These are phyloP conservation scores for Acer negundo DNA, from an alignment of 345 rosid genomes.

Conservation along the genomic window DNA sequence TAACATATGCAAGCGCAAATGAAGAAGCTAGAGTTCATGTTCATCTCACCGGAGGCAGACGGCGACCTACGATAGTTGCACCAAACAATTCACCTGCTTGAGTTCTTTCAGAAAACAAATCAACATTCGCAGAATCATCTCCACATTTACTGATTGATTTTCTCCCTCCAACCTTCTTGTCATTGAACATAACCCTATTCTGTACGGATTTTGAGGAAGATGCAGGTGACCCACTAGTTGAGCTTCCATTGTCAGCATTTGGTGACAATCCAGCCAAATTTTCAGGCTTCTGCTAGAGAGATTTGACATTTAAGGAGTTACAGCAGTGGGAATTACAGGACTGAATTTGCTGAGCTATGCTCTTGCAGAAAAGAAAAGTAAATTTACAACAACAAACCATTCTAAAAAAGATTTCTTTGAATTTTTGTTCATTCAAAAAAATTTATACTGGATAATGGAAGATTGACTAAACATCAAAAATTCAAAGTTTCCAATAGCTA, in stretches of 20 bases:
- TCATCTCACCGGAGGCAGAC: slow-evolving; percentile 58
- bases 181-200: slow-evolving; percentile 36
- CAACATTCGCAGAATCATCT: slow-evolving; percentile 43
- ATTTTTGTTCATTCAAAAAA: neutral
- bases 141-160: slow-evolving; percentile 58
- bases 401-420: neutral
- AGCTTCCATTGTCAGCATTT: slow-evolving; percentile 61
- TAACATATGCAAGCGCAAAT: neutral
- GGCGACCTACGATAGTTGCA: slow-evolving; percentile 53
- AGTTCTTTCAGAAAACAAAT: slow-evolving; percentile 66
- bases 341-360: neutral
- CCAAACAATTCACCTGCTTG: slow-evolving; percentile 74
- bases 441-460: neutral
- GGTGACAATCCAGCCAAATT: slow-evolving; percentile 49
- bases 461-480: neutral
- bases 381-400: slow-evolving; percentile 2
- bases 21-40: slow-evolving; percentile 18
- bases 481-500: neutral
- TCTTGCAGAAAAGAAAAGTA: neutral
- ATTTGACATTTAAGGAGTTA: slow-evolving; percentile 14
- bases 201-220: slow-evolving; percentile 66
- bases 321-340: neutral
- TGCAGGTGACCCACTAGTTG: slow-evolving; percentile 62
- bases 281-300: slow-evolving; percentile 67
- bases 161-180: slow-evolving; percentile 45